phyloP scores from a whole-genome alignment of 23 red algal genomes.

The Pyropia haitanensis region DNA sequence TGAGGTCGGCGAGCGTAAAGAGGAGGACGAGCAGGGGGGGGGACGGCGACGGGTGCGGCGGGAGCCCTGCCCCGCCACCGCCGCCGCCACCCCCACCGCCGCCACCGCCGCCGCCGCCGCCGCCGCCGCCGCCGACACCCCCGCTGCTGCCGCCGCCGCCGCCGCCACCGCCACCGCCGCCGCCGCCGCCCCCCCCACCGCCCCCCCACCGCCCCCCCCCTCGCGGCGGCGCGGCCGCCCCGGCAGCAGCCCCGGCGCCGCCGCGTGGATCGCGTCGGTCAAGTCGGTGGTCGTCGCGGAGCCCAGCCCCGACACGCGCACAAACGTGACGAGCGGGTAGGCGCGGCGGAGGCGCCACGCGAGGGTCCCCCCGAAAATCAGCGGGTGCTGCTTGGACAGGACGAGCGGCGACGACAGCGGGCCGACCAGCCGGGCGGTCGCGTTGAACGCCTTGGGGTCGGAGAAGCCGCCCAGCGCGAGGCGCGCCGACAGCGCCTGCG shows the following conservation, averaged over 20 bases:
- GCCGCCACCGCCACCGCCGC: no score
- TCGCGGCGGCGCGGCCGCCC: no score
- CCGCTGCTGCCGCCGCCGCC: no score
- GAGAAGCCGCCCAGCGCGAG: conserved; percentile 54
- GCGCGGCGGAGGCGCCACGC: conserved; percentile 27
- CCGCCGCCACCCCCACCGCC: no score
- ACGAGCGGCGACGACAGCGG: conserved; percentile 49
- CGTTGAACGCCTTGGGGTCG: conserved; percentile 55
- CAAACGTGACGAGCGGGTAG: conserved; percentile 48
- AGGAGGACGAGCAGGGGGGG: conserved; percentile 55
- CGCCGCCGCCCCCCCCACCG: no score
- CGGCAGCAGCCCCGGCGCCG: no score
- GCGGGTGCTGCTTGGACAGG: conserved; percentile 29
- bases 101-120: no score
- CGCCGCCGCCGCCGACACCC: no score
- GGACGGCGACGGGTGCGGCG: conserved; percentile 23
- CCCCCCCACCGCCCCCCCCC: no score
- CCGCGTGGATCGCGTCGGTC: conserved; percentile 23
- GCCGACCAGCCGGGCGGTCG: conserved; percentile 49
- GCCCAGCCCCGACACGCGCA: conserved; percentile 54
- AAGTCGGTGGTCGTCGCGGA: conserved; percentile 56
- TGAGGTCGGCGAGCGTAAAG: conserved; percentile 64
- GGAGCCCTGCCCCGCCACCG: conserved; percentile 28
- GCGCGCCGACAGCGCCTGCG: conserved; percentile 25
- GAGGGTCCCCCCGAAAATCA: conserved; percentile 30